Conservation (phyloP, 768 basidiomycete genomes). For the Stropharia rugosoannulata region DNA sequence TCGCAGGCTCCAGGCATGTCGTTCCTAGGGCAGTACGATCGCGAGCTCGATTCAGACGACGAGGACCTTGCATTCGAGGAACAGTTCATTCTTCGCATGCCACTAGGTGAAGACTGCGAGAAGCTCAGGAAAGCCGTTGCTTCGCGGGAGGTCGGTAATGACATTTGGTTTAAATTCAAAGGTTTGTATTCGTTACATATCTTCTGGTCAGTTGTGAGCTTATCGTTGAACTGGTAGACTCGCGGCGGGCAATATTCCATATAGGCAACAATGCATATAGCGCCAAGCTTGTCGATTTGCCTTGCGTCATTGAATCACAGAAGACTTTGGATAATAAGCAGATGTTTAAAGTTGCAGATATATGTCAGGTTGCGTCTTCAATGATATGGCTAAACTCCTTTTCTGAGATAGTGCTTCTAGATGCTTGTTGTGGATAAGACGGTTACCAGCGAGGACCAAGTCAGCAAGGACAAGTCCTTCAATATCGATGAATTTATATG, state of each 20-base stretch:
- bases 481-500: constrained; percentile 96
- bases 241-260: constrained; percentile 88
- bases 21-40: constrained; percentile 88
- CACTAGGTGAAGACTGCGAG: constrained; percentile 80
- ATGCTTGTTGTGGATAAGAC: constrained; percentile 90
- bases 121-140: constrained; percentile 80
- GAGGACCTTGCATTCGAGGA: constrained; percentile 96
- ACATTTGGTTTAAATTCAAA: constrained; percentile 98
- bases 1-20: constrained; percentile 83
- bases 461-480: constrained; percentile 65
- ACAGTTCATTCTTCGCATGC: constrained; percentile 91
- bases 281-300: constrained; percentile 94
- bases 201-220: not conserved
- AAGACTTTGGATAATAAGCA: constrained; percentile 96
- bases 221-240: constrained; percentile 52
- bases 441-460: constrained; percentile 66
- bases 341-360: constrained; percentile 98
- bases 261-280: constrained; percentile 78
- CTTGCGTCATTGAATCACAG: constrained; percentile 91
- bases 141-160: constrained; percentile 73
- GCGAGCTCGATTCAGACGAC: constrained; percentile 93
- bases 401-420: constrained; percentile 35
- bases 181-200: constrained; percentile 42
- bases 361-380: constrained; percentile 75
- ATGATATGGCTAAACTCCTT: constrained; percentile 11